Conservation (phyloP, 345 rosid species). For the Pistacia atlantica region DNA sequence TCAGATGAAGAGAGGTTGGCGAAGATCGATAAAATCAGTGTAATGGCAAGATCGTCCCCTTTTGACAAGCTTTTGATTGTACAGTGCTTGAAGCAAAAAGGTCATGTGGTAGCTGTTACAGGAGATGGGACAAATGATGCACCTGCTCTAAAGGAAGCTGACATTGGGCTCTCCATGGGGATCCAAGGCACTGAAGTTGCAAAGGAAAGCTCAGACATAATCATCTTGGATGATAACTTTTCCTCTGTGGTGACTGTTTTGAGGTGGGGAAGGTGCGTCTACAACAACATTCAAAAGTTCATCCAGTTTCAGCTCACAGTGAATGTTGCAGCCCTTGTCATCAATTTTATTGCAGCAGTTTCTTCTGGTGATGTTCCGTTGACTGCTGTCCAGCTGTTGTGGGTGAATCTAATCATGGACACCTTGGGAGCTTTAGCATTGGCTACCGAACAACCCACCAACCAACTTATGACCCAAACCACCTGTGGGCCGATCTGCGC, state of each 20-base stretch:
- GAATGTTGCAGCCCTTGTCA: conserved; percentile 39
- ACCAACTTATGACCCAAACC: conserved; percentile 35
- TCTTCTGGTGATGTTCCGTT: conserved; percentile 44
- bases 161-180: conserved; percentile 46
- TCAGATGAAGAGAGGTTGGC: conserved; percentile 26
- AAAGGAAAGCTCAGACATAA: conserved; percentile 46
- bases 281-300: conserved; percentile 47
- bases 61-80: conserved; percentile 58
- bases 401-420: conserved; percentile 55
- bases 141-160: conserved; percentile 48
- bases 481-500: conserved; percentile 39
- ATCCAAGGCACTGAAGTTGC: conserved; percentile 45
- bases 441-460: conserved; percentile 41
- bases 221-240: conserved; percentile 45
- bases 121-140: conserved; percentile 66
- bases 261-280: conserved; percentile 47
- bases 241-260: conserved; percentile 36
- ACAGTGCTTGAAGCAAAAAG: conserved; percentile 35
- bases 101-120: conserved; percentile 54
- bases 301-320: conserved; percentile 51
- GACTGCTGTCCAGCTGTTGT: conserved; percentile 44
- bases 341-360: conserved; percentile 43
- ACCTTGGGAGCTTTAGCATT: conserved; percentile 43
- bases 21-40: conserved; percentile 28
- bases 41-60: conserved; percentile 62